Evolutionary conservation across 2,329 filamentous ascomycete genomes (phyloP).

Genomic region (Fusarium xyrophilum): DNA sequence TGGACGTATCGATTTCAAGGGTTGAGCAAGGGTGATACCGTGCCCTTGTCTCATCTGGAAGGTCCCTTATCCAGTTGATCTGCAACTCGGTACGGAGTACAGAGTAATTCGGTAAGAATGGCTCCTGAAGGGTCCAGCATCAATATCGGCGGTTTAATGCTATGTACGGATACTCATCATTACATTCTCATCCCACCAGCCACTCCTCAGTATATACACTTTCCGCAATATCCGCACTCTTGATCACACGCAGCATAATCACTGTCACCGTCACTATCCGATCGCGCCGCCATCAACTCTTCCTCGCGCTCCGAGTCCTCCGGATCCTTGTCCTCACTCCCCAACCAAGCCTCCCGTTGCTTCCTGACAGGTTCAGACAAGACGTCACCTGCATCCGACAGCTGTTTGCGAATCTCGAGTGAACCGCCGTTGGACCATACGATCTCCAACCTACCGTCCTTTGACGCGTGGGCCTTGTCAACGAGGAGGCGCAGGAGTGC

Average conservation of each 20-base stretch:
- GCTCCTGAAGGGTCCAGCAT: background rate
- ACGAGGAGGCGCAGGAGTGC: constrained; percentile 35
- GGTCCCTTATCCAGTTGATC: background rate
- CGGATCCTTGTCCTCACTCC: background rate
- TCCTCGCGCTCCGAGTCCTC: constrained; percentile 4
- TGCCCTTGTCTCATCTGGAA: constrained; percentile 14
- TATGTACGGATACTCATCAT: background rate
- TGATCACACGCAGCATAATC: constrained; percentile 41
- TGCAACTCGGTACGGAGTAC: background rate
- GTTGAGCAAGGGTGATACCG: background rate
- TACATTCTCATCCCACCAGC: background rate
- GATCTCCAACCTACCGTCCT: constrained; percentile 38
- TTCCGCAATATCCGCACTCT: constrained; percentile 44
- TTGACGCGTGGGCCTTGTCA: constrained; percentile 2
- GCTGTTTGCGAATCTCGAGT: constrained; percentile 40
- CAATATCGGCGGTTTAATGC: background rate
- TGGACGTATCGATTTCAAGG: constrained; percentile 5
- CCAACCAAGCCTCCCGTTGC: constrained; percentile 40
- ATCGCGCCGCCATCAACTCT: constrained; percentile 8
- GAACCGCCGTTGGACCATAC: constrained; percentile 9
- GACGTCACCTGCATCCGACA: constrained; percentile 30
- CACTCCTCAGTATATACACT: constrained; percentile 26
- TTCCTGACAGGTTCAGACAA: constrained; percentile 34
- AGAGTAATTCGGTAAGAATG: background rate
- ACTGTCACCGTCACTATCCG: constrained; percentile 9